Evolutionary conservation across 164 flowering plant genomes (phyloP).

Genomic region (Amborella trichopoda): DNA sequence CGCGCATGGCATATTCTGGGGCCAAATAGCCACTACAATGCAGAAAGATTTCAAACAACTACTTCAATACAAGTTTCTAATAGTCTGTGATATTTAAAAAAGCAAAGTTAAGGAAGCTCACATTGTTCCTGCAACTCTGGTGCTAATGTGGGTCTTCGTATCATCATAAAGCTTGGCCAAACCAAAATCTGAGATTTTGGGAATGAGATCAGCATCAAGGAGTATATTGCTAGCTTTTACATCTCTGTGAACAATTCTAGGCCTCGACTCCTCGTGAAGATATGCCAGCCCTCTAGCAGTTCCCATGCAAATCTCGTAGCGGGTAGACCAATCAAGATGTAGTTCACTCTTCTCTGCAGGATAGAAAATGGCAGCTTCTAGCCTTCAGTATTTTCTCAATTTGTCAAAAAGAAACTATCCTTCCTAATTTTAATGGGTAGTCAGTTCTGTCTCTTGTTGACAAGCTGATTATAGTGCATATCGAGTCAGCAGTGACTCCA

Average conservation of each 20-base stretch:
- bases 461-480: no score
- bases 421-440: no score
- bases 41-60: no score
- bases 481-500: no score
- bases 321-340: slow-evolving; percentile 6
- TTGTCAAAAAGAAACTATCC: no score
- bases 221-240: slow-evolving; percentile 13
- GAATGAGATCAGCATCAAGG: slow-evolving; percentile 15
- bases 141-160: slow-evolving; percentile 27
- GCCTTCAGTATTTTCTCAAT: no score
- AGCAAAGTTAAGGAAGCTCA: slow-evolving; percentile 5
- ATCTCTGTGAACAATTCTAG: slow-evolving; percentile 10
- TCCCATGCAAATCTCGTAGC: slow-evolving; percentile 10
- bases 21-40: slow-evolving; percentile 20
- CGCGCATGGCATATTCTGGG: slow-evolving; percentile 28
- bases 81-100: slow-evolving; percentile 1
- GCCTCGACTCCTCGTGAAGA: slow-evolving; percentile 11
- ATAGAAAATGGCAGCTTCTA: no score
- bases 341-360: background rate
- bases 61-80: no score
- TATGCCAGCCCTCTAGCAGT: slow-evolving; percentile 12
- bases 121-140: slow-evolving; percentile 35
- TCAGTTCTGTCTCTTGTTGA: no score
- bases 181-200: slow-evolving; percentile 37
- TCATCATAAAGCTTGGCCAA: slow-evolving; percentile 32